Conservation (phyloP, 148 eudicot genomes). For the Rhododendron ferrugineum region DNA sequence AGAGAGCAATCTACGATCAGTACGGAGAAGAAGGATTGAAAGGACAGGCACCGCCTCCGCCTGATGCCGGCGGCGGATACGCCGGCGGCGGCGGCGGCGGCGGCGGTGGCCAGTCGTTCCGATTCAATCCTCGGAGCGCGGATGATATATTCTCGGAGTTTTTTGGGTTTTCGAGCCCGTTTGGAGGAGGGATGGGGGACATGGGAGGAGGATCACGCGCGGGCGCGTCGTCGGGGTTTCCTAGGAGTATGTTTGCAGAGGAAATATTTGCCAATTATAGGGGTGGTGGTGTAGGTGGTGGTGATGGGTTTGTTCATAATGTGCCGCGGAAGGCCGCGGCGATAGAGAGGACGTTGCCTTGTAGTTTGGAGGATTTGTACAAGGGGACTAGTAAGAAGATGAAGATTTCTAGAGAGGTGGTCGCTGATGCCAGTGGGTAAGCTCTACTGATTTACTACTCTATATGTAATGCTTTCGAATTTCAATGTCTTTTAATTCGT, state of each 20-base stretch:
- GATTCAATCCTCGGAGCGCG: constrained; percentile 61
- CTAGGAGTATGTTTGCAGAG: constrained; percentile 55
- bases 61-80: constrained; percentile 33
- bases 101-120: constrained; percentile 32
- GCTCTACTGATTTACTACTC: neutral
- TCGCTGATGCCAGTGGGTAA: constrained; percentile 55
- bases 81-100: neutral
- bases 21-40: constrained; percentile 82
- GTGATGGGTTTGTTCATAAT: constrained; percentile 28
- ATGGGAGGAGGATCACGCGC: constrained; percentile 5
- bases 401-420: constrained; percentile 68
- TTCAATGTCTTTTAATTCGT: neutral
- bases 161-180: constrained; percentile 69
- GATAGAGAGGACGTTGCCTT: constrained; percentile 51
- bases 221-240: constrained; percentile 30
- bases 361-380: constrained; percentile 82
- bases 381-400: constrained; percentile 77
- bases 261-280: constrained; percentile 50
- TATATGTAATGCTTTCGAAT: neutral
- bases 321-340: constrained; percentile 44
- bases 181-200: constrained; percentile 25
- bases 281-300: constrained; percentile 7
- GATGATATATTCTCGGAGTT: constrained; percentile 82
- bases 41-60: constrained; percentile 72
- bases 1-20: constrained; percentile 72